Evolutionary conservation across 495 filamentous ascomycete genomes (phyloP), one percentile per base, ranked within the genome.

Genomic region (Extremus antarcticus): DNA sequence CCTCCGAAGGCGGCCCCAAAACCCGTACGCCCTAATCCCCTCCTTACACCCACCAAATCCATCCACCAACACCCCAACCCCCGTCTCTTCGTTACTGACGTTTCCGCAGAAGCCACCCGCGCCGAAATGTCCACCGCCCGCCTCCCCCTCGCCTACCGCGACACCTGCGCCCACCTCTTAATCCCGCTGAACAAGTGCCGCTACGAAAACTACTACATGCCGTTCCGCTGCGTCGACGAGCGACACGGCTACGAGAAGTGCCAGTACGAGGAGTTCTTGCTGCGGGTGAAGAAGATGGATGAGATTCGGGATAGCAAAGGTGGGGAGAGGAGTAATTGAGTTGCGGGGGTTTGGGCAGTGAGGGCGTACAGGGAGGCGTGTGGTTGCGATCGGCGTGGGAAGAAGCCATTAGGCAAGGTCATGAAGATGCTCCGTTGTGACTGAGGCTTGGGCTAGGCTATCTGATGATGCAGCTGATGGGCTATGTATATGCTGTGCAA

Each of bases 211-310:
- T 97, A 86, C 73, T 97, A 95, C 73, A 68, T 97, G 66, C 90
- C 92, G 20, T 98, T 92, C 92, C 94, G 91, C 78, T 98, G 92
- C 71, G 82, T 87, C 92, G 79, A 86, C 66, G 92, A 98, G 77
- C 78, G 92, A 76, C 92, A 98, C 72, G 83, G 79, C 65, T 98
- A 98, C 75, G 92, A 98, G 67, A 97, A 96, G 70, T 98, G 92
- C 82, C 92, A 98, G 65, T 98, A 98, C 74, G 85, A 84, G 40
- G 92, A 95, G 68, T 98, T 98, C 78, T 95, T 94, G 83, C 90
- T 89, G 78, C 85, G 92, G 29, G 92, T 98, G 54, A 86, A 86
- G 55, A 96, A 94, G 82, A 98, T 98, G 94, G 82, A 96, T 64
- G 92, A 98, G 76, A 73, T 98, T 55, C 79, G 90, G 62, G 89